Conservation (phyloP, 495 filamentous ascomycete genomes). For the Talaromyces nanjingensis region DNA sequence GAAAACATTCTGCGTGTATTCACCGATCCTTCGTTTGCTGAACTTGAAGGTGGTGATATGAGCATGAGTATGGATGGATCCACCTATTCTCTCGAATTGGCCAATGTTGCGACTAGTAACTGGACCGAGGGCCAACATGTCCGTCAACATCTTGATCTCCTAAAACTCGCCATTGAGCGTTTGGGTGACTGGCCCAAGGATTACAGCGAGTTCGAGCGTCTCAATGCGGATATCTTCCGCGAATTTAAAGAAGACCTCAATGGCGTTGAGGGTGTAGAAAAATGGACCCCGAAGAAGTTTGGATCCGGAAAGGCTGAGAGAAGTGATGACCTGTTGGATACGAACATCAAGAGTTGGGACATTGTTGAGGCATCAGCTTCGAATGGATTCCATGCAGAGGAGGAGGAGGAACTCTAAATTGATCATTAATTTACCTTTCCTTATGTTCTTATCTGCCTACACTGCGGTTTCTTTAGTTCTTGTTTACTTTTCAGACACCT, state of each 20-base stretch:
- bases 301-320: conserved; percentile 23
- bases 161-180: conserved; percentile 33
- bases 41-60: conserved; percentile 17
- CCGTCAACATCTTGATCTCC: conserved; percentile 28
- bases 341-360: conserved; percentile 4
- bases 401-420: conserved; percentile 3
- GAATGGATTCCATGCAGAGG: background rate
- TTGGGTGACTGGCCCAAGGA: conserved; percentile 37
- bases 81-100: conserved; percentile 11
- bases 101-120: conserved; percentile 9
- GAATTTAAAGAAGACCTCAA: conserved; percentile 21
- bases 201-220: conserved; percentile 25
- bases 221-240: conserved; percentile 11
- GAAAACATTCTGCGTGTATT: conserved; percentile 31
- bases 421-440: background rate
- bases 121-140: conserved; percentile 23
- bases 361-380: background rate
- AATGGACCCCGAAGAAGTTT: conserved; percentile 31
- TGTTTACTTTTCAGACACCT: background rate
- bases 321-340: conserved; percentile 18
- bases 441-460: background rate
- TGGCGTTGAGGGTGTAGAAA: conserved; percentile 29
- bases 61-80: conserved; percentile 13
- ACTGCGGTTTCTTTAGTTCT: background rate
- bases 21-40: conserved; percentile 25